phyloP scores from a whole-genome alignment of 306 rosid species.

The Carpinus viminea region DNA sequence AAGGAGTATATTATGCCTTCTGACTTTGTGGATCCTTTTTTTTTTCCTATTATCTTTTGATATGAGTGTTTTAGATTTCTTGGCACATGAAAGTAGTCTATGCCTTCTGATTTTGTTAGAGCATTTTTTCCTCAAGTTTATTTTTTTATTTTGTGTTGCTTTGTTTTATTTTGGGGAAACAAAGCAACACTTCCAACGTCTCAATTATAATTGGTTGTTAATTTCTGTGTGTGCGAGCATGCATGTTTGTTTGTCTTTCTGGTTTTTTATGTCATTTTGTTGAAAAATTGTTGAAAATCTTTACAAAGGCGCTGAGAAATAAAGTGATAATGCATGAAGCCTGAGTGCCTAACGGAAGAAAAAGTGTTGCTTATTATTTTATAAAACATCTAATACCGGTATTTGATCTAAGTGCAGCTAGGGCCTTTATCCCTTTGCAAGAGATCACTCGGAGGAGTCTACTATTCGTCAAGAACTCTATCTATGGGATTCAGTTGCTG shows the following conservation, averaged over 20 bases:
- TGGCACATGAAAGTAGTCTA: neutral
- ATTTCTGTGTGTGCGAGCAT: no score
- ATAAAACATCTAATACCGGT: neutral
- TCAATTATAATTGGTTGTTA: neutral
- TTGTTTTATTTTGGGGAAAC: neutral
- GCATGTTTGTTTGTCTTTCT: neutral
- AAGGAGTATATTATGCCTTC: neutral
- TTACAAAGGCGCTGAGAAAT: neutral
- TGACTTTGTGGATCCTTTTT: neutral
- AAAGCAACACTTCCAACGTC: neutral
- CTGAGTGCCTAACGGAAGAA: neutral
- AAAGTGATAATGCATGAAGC: neutral
- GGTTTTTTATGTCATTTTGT: neutral
- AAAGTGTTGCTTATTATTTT: neutral
- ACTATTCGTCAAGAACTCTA: slow-evolving; percentile 74
- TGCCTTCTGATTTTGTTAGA: neutral
- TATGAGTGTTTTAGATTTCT: neutral
- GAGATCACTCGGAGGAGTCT: slow-evolving; percentile 65
- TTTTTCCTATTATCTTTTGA: neutral
- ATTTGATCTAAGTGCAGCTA: slow-evolving; percentile 43
- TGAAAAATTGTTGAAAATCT: neutral
- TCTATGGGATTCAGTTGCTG: slow-evolving; percentile 86
- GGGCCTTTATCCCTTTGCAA: slow-evolving; percentile 86
- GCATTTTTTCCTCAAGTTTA: neutral
- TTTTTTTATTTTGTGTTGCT: neutral